A percentile compares a stretch with the other conserved stretches of the same genome.
phyloP scores from a whole-genome alignment of 2,329 filamentous ascomycete species.

The Paradendryphiella salina region DNA sequence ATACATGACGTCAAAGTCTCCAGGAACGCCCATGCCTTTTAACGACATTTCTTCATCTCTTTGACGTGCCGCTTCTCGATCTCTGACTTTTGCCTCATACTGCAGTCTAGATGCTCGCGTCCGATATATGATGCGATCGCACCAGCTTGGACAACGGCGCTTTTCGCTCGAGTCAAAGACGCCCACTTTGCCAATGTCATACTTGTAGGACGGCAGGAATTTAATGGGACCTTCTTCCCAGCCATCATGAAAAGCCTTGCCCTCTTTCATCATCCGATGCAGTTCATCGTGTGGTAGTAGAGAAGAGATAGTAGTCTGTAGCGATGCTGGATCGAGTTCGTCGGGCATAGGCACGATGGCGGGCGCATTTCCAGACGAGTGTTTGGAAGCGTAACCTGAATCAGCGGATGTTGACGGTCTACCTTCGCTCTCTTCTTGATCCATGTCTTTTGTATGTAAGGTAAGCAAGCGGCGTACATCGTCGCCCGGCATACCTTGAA shows the following conservation, averaged over 20 bases:
- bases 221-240: constrained; percentile 88
- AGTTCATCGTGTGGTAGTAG: constrained; percentile 90
- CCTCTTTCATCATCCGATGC: constrained; percentile 68
- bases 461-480: constrained; percentile 85
- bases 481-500: constrained; percentile 84
- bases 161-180: constrained; percentile 97
- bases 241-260: constrained; percentile 85
- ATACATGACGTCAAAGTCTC: constrained; percentile 82
- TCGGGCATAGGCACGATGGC: constrained; percentile 45
- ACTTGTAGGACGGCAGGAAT: constrained; percentile 96
- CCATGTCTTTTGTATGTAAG: constrained; percentile 78
- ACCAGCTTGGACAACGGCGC: constrained; percentile 90
- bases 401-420: constrained; percentile 25
- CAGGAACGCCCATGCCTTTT: constrained; percentile 72
- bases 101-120: constrained; percentile 70
- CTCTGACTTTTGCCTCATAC: constrained; percentile 65
- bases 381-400: constrained; percentile 24
- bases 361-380: constrained; percentile 17
- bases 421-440: constrained; percentile 12
- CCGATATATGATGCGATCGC: constrained; percentile 87
- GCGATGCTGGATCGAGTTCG: constrained; percentile 75
- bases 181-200: constrained; percentile 89
- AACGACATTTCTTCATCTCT: constrained; percentile 85
- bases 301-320: constrained; percentile 86
- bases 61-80: constrained; percentile 68